phyloP scores from a whole-genome alignment of 768 basidiomycete genomes.

The Tulasnella sp. region DNA sequence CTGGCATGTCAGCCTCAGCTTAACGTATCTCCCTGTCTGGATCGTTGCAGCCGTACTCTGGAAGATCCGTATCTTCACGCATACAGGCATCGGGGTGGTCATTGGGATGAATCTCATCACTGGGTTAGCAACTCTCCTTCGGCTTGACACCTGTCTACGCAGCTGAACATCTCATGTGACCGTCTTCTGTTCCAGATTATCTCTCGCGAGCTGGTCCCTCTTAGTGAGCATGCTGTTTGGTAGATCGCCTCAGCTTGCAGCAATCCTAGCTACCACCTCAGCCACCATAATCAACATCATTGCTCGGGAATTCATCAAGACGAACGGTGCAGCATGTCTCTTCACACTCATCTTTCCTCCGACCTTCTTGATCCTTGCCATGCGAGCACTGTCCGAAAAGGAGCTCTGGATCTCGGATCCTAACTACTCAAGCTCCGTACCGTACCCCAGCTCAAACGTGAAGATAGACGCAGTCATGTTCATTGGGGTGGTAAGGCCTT shows the following conservation, averaged over 20 bases:
- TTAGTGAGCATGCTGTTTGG: conserved; percentile 60
- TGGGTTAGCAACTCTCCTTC: conserved; percentile 19
- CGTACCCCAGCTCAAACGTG: conserved; percentile 45
- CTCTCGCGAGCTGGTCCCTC: conserved; percentile 60
- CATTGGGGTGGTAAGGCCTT: conserved; percentile 32
- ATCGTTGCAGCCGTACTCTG: conserved; percentile 52
- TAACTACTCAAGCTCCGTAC: conserved; percentile 24
- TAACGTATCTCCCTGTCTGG: conserved; percentile 70
- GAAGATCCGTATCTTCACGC: conserved; percentile 54
- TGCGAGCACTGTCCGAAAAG: conserved; percentile 61
- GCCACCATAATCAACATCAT: conserved; percentile 56
- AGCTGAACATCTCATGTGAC: background rate
- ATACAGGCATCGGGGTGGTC: conserved; percentile 47
- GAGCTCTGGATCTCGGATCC: conserved; percentile 34
- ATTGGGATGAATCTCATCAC: conserved; percentile 55
- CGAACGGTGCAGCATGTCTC: conserved; percentile 41
- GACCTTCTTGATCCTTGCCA: conserved; percentile 61
- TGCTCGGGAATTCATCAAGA: conserved; percentile 41
- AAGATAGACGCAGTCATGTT: conserved; percentile 43
- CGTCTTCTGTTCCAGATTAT: conserved; percentile 32
- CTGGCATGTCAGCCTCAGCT: conserved; percentile 57
- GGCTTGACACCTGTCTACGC: background rate
- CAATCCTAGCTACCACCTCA: conserved; percentile 53
- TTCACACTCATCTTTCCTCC: conserved; percentile 67
- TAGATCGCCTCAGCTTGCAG: conserved; percentile 61